Conservation (phyloP, 192 early-diverging fungal genomes). For the Umbelopsis sp. region DNA sequence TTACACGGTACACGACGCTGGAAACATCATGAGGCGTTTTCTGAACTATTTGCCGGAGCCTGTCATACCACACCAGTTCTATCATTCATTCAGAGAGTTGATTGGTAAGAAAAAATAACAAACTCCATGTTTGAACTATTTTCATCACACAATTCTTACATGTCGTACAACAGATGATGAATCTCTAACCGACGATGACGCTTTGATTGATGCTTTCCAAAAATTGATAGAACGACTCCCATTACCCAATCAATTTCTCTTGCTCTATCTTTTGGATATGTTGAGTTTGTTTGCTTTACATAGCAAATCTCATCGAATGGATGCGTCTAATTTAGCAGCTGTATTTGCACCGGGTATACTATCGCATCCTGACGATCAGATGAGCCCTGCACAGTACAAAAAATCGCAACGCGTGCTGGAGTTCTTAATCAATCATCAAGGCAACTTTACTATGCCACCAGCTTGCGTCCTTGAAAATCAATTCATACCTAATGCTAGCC, state of each 20-base stretch:
- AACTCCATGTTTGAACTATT: neutral
- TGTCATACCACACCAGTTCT: conserved; percentile 66
- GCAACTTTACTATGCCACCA: conserved; percentile 42
- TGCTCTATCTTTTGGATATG: conserved; percentile 72
- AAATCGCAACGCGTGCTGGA: conserved; percentile 69
- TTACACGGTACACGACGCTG: conserved; percentile 79
- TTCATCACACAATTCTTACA: conserved; percentile 14
- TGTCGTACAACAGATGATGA: conserved; percentile 31
- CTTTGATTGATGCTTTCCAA: conserved; percentile 50
- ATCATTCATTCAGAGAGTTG: conserved; percentile 64
- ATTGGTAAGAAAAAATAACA: conserved; percentile 42
- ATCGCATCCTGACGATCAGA: conserved; percentile 66
- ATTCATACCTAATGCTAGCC: conserved; percentile 13
- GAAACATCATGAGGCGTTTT: conserved; percentile 71
- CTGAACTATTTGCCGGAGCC: conserved; percentile 72
- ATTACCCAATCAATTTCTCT: conserved; percentile 61
- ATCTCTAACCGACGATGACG: conserved; percentile 27
- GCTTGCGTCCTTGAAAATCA: conserved; percentile 14
- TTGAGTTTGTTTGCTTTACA: conserved; percentile 53
- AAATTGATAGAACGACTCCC: conserved; percentile 55
- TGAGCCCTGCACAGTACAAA: conserved; percentile 74
- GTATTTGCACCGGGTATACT: conserved; percentile 76
- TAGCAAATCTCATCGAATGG: conserved; percentile 64
- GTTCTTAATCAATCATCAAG: conserved; percentile 67
- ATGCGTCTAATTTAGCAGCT: conserved; percentile 70